A percentile compares a stretch with the other conserved stretches of the same genome.
Conservation (phyloP, 805 yeast species). For the Tetrapisispora arboricola region DNA sequence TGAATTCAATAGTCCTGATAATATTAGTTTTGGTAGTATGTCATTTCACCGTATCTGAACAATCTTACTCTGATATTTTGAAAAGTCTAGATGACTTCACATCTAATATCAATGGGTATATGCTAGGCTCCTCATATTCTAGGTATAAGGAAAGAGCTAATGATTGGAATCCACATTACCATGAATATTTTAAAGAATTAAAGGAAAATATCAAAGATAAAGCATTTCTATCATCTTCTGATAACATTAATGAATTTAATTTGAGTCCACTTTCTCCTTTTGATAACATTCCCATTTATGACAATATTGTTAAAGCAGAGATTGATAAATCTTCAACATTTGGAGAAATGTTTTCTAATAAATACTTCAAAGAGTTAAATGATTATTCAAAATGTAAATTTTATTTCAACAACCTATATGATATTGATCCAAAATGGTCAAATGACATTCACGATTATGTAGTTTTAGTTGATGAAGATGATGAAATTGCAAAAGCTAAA, state of each 20-base stretch:
- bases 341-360: neutral
- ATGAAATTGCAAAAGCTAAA: no score
- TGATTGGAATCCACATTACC: neutral
- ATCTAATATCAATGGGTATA: neutral
- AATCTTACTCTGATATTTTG: no score
- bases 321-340: neutral
- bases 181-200: neutral
- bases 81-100: neutral
- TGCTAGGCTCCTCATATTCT: neutral
- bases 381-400: slow-evolving; percentile 8
- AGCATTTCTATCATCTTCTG: neutral
- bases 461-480: neutral
- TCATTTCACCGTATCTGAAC: no score
- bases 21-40: no score
- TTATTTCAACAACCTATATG: slow-evolving; percentile 12
- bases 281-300: slow-evolving; percentile 9
- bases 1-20: no score
- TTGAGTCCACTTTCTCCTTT: slow-evolving; percentile 9
- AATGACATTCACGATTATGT: neutral
- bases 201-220: neutral
- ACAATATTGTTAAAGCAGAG: slow-evolving; percentile 2
- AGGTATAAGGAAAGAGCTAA: neutral
- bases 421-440: slow-evolving; percentile 11
- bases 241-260: neutral
- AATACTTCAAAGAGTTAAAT: slow-evolving; percentile 7